phyloP scores from a whole-genome alignment of 139 green algal genomes.

The Asterochloris sp. region DNA sequence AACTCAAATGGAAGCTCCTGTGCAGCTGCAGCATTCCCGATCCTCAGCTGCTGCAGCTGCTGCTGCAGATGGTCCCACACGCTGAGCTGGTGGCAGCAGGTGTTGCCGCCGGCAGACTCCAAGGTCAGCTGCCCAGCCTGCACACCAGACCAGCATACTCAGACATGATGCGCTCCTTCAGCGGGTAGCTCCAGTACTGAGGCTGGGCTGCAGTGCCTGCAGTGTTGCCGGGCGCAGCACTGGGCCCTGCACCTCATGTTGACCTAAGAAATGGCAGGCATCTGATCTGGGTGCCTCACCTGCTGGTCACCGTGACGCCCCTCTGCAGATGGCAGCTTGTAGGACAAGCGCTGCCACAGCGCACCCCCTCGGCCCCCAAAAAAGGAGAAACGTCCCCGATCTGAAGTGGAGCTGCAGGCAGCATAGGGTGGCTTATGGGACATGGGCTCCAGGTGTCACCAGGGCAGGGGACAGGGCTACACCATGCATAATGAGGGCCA shows the following conservation, averaged over 20 bases:
- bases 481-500: not conserved
- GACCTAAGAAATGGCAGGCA: no score
- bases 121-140: conserved; percentile 2
- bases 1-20: conserved; percentile 90
- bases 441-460: not conserved
- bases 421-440: not conserved
- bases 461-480: not conserved
- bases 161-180: not conserved
- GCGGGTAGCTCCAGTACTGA: not conserved
- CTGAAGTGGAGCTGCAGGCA: conserved; percentile 48
- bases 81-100: not conserved
- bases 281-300: no score
- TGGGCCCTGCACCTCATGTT: no score
- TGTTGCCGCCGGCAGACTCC: not conserved
- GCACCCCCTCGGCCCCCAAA: conserved; percentile 80
- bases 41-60: not conserved
- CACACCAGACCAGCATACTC: not conserved
- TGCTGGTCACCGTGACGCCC: not conserved
- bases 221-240: no score
- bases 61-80: conserved; percentile 51
- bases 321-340: conserved; percentile 38
- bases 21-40: conserved; percentile 3
- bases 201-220: no score
- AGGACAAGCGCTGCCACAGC: conserved; percentile 76
- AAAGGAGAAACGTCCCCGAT: conserved; percentile 88